Base-by-base conservation (phyloP, 495 filamentous ascomycete genomes). In the Penicillium simplicissimum region DNA sequence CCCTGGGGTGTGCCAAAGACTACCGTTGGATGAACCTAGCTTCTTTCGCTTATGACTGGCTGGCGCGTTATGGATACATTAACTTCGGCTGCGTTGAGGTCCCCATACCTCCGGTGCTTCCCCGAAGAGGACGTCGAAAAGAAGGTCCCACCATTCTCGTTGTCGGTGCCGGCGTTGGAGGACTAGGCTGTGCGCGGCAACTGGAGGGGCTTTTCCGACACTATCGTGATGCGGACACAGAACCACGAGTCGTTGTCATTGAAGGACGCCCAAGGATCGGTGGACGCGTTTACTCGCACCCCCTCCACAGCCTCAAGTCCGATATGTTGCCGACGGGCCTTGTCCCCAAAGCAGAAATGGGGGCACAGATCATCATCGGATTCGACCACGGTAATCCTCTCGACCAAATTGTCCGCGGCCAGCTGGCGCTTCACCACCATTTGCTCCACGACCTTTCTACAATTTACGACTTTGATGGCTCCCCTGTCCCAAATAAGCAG, bases 381-480 rank as follows among this genome's bases (percentile, higher is more conserved):
- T 99, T 97, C 67, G 92, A 97, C 59, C 86, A 90, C 69, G 95
- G 95, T 1, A 99, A 99, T 71, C 95, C 95, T 15, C 73, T 99
- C 62, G 92, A 95, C 69, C 86, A 90, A 58, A 85, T 99, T 55
- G 87, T 98, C 65, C 87, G 95, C 57, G 92, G 91, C 23, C 95
- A 99, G 73, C 81, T 99, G 52, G 93, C 88, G 17, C 83, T 99
- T 33, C 87, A 85, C 25, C 96, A 96, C 72, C 91, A 97, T 68
- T 73, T 87, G 17, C 74, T 99, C 55, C 90, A 85, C 55, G 90
- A 97, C 56, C 89, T 92, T 56, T 93, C 92, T 4, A 92, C 90
- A 2, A 85, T 99, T 14, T 96, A 97, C 74, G 95, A 99, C 74
- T 82, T 85, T 52, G 91, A 95, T 68, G 95, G 95, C 34, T 84